Percentiles rank a stretch among this genome's conserved stretches.
These are phyloP conservation scores for Avena eriantha DNA, from an alignment of 176 grass and related monocot species.

Conservation along the genomic window DNA sequence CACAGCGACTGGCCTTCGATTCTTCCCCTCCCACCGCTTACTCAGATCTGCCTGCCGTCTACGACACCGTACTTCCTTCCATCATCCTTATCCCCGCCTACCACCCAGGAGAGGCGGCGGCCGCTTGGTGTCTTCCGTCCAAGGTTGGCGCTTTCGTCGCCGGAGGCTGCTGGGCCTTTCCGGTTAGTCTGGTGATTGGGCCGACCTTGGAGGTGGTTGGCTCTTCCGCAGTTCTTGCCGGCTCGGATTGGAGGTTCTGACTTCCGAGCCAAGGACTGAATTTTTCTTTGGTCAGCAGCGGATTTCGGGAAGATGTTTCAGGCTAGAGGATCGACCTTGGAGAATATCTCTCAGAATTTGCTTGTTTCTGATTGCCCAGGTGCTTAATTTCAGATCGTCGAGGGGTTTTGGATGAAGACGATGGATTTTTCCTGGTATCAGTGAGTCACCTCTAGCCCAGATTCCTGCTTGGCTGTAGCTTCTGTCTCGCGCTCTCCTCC, in stretches of 20 bases:
- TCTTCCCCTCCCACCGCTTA: conserved; percentile 24
- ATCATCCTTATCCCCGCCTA: conserved; percentile 28
- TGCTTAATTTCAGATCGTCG: conserved; percentile 29
- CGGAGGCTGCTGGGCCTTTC: neutral
- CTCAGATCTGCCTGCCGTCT: conserved; percentile 58
- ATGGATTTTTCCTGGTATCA: neutral
- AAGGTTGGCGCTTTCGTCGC: neutral
- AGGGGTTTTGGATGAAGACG: neutral
- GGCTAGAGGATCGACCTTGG: neutral
- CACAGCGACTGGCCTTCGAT: conserved; percentile 24
- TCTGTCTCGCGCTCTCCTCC: neutral
- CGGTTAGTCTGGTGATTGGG: conserved; percentile 10
- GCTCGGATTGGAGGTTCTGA: neutral
- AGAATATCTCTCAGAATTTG: neutral
- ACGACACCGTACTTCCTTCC: neutral
- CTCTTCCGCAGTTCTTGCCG: conserved; percentile 13
- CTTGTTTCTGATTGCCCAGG: neutral
- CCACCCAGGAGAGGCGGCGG: neutral
- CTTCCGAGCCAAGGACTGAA: neutral
- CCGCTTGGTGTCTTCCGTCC: neutral
- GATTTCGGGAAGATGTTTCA: conserved; percentile 33
- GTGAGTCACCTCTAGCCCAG: neutral
- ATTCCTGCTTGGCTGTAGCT: conserved; percentile 1
- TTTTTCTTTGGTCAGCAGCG: neutral
- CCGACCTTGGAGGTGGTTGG: neutral